These are phyloP conservation scores for Phytophthora cajani DNA, from an alignment of 352 stramenopile genomes.

Conservation along the genomic window DNA sequence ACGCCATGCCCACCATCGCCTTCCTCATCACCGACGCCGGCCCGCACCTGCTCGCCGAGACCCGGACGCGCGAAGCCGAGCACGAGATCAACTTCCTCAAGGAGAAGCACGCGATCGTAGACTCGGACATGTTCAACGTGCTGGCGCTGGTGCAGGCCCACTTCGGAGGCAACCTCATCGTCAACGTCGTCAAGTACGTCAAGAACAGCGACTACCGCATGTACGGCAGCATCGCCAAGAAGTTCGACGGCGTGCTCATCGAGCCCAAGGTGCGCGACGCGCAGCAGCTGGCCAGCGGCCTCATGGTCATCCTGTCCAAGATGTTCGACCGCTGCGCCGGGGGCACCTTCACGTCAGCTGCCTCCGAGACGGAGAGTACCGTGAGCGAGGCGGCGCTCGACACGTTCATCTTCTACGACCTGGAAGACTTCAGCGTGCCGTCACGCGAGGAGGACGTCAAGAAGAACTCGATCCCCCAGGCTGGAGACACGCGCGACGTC, in stretches of 20 bases:
- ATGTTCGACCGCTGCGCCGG: slow-evolving; percentile 53
- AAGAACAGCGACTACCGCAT: slow-evolving; percentile 58
- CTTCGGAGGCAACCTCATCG: slow-evolving; percentile 61
- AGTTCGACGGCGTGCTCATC: slow-evolving; percentile 68
- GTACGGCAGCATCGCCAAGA: slow-evolving; percentile 64
- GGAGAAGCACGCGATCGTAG: slow-evolving; percentile 45
- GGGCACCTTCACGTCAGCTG: slow-evolving; percentile 12
- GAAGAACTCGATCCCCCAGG: slow-evolving; percentile 34
- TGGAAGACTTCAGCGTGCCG: slow-evolving; percentile 39
- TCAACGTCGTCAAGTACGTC: slow-evolving; percentile 73
- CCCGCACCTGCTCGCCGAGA: slow-evolving; percentile 53
- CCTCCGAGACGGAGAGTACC: slow-evolving; percentile 11
- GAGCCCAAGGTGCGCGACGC: slow-evolving; percentile 48
- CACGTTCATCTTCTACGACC: slow-evolving; percentile 66
- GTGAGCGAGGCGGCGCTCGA: slow-evolving; percentile 28
- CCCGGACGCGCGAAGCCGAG: slow-evolving; percentile 39
- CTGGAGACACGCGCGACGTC: slow-evolving; percentile 52
- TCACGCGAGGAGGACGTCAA: slow-evolving; percentile 42
- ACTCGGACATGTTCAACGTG: slow-evolving; percentile 67
- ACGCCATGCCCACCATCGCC: slow-evolving; percentile 57
- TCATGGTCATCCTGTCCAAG: slow-evolving; percentile 64
- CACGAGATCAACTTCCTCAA: slow-evolving; percentile 57
- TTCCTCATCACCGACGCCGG: slow-evolving; percentile 75
- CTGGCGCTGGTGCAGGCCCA: slow-evolving; percentile 53
- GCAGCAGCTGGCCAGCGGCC: slow-evolving; percentile 41